Percentiles rank a stretch among this genome's conserved stretches.
phyloP scores from a whole-genome alignment of 352 stramenopile species.

The Blastocystis sp. region DNA sequence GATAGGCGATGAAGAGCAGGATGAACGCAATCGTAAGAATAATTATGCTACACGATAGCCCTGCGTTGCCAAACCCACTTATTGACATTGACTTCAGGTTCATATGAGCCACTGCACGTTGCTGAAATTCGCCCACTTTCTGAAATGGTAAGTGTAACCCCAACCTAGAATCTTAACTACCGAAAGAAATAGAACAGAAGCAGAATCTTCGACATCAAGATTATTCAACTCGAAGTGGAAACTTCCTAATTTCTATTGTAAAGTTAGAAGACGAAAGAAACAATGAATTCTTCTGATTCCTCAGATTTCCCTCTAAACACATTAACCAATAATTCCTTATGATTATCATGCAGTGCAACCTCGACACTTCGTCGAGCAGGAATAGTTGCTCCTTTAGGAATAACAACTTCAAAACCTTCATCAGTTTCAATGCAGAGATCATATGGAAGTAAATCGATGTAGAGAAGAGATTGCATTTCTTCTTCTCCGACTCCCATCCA shows the following conservation, averaged over 20 bases:
- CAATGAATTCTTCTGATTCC: neutral
- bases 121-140: constrained; percentile 54
- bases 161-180: neutral
- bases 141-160: neutral
- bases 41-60: neutral
- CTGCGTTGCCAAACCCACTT: neutral
- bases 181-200: neutral
- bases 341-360: neutral
- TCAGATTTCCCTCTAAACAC: neutral
- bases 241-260: neutral
- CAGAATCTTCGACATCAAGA: neutral
- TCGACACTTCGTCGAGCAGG: neutral
- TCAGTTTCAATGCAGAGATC: constrained; percentile 34
- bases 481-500: neutral
- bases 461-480: constrained; percentile 17
- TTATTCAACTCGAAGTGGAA: constrained; percentile 33
- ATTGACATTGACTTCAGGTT: constrained; percentile 24
- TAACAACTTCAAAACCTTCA: neutral
- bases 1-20: constrained; percentile 22
- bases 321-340: neutral
- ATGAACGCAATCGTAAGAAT: neutral
- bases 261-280: neutral
- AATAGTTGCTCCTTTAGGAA: constrained; percentile 18
- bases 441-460: constrained; percentile 51
- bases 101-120: neutral